A percentile compares a stretch with the other conserved stretches of the same genome.
These are phyloP conservation scores for Clitocybe nebularis DNA, from an alignment of 1,284 basidiomycete genomes.

Conservation along the genomic window DNA sequence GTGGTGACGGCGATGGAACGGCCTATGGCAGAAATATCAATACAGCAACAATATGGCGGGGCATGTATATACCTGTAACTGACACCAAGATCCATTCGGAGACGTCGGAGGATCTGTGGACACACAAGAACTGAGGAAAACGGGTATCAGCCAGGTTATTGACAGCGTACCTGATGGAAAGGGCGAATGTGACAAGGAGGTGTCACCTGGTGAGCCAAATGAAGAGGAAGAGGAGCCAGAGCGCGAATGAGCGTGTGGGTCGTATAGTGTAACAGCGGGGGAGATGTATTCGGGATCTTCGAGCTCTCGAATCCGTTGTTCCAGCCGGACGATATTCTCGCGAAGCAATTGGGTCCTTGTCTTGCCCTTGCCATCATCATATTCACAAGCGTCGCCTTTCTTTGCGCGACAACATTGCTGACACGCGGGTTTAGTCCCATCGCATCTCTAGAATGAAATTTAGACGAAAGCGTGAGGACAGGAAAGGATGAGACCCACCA, in stretches of 20 bases:
- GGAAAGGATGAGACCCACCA: slow-evolving; percentile 42
- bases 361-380: slow-evolving; percentile 63
- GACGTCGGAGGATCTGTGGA: slow-evolving; percentile 30
- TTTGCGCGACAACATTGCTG: slow-evolving; percentile 60
- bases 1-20: slow-evolving; percentile 38
- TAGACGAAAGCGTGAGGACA: slow-evolving; percentile 13
- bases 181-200: slow-evolving; percentile 60
- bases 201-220: slow-evolving; percentile 53
- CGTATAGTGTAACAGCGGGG: slow-evolving; percentile 46
- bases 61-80: slow-evolving; percentile 21
- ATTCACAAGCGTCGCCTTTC: slow-evolving; percentile 54
- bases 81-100: slow-evolving; percentile 31
- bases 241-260: slow-evolving; percentile 46
- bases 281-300: slow-evolving; percentile 58
- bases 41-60: not conserved
- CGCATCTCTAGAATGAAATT: slow-evolving; percentile 43
- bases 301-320: slow-evolving; percentile 52
- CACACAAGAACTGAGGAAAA: slow-evolving; percentile 6
- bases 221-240: slow-evolving; percentile 65
- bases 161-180: slow-evolving; percentile 50
- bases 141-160: not conserved
- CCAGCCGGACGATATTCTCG: slow-evolving; percentile 54
- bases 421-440: slow-evolving; percentile 55
- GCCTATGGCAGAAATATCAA: slow-evolving; percentile 18
- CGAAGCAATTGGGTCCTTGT: slow-evolving; percentile 59